Percentiles rank a stretch among this genome's conserved stretches.
Evolutionary conservation across 2,329 filamentous ascomycete species (phyloP).

Genomic region (Catunica adiposa): DNA sequence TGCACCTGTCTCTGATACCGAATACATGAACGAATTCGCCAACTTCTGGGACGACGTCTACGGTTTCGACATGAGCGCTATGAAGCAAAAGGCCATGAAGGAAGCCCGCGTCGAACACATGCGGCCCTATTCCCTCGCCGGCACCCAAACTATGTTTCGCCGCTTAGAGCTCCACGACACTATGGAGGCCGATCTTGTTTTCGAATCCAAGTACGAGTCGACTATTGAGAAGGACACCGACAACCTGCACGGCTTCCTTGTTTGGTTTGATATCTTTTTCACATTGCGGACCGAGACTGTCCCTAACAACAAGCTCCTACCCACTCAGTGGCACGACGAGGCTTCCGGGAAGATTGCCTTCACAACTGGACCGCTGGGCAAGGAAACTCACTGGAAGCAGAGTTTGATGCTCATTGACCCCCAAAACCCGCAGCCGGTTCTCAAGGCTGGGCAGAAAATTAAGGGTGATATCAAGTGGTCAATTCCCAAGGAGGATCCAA

Average conservation of each 20-base stretch:
- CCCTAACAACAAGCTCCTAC: slow-evolving; percentile 32
- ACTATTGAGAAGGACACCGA: slow-evolving; percentile 12
- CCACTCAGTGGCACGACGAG: slow-evolving; percentile 43
- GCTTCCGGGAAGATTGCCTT: slow-evolving; percentile 55
- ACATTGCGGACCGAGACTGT: slow-evolving; percentile 38
- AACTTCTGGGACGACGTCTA: slow-evolving; percentile 86
- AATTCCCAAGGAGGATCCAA: slow-evolving; percentile 51
- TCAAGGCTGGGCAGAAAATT: slow-evolving; percentile 41
- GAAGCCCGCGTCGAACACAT: slow-evolving; percentile 67
- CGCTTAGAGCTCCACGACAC: slow-evolving; percentile 62
- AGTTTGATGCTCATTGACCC: slow-evolving; percentile 56
- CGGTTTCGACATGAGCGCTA: slow-evolving; percentile 83
- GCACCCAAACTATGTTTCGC: slow-evolving; percentile 48
- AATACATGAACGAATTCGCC: slow-evolving; percentile 62
- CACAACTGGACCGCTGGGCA: slow-evolving; percentile 64
- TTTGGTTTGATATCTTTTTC: slow-evolving; percentile 96
- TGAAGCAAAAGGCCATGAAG: slow-evolving; percentile 68
- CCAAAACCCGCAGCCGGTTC: slow-evolving; percentile 28
- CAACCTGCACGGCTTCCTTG: slow-evolving; percentile 65
- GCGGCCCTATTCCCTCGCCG: slow-evolving; percentile 42
- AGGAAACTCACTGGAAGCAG: slow-evolving; percentile 82
- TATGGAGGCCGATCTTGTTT: slow-evolving; percentile 55
- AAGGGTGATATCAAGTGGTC: slow-evolving; percentile 54
- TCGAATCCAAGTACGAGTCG: slow-evolving; percentile 51
- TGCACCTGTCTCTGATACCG: slow-evolving; percentile 61